Base-by-base conservation (phyloP, 2,329 filamentous ascomycete species). In the Penicillium sp. region DNA sequence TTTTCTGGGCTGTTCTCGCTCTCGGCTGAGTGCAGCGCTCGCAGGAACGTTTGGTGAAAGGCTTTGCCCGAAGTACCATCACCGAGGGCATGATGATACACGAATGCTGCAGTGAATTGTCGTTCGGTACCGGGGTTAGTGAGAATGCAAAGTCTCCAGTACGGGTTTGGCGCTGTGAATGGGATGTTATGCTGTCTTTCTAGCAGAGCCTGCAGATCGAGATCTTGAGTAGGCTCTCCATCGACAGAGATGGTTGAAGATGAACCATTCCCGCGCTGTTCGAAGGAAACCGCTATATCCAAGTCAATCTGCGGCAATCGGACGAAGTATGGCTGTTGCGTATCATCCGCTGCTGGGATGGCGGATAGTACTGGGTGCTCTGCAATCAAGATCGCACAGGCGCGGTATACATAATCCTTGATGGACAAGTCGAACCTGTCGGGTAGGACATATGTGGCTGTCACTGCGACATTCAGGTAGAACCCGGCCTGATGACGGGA, bases 41-140 rank as follows among this genome's bases (percentile, higher is more conserved):
- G 61, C 4, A 77, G 70, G 39, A 83, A 79, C 0, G 73, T 69
- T 9, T 70, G 64, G 55, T 82, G 81, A 59, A 83, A 82, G 0
- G 77, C 70, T 31, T 79, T 73, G 0, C 77, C 79, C 0, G 79
- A 80, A 9, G 67, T 68, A 1, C 81, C 80, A 62, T 83, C 81
- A 2, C 76, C 77, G 51, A 83, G 70, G 2, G 76, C 77, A 68
- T 83, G 81, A 56, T 83, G 81, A 60, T 73, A 81, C 10, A 82
- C 69, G 67, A 81, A 83, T 2, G 67, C 68, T 1, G 75, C 77
- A 0, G 78, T 79, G 58, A 83, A 82, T 2, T 59, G 62, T 2
- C 55, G 64, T 2, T 63, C 18, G 35, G 67, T 56, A 9, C 60
- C 62, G 14, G 64, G 40, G 14, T 70, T 62, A n/a, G 68, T 64